phyloP scores from a whole-genome alignment of 2,329 filamentous ascomycete species.

The Colletotrichum euphorbiae region DNA sequence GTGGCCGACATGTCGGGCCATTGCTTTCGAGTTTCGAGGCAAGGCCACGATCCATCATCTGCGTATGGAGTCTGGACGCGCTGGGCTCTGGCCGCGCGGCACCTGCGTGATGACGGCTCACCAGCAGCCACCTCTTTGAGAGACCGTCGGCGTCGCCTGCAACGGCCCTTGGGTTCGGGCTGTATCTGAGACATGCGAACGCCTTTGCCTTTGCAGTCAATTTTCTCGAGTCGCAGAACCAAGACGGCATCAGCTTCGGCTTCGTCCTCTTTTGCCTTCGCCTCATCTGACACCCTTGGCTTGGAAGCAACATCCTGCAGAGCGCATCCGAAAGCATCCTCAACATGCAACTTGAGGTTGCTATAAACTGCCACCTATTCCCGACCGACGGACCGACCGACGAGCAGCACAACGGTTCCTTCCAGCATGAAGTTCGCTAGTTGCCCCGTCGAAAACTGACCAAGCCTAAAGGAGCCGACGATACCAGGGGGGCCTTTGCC shows the following conservation, averaged over 20 bases:
- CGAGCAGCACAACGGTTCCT: neutral
- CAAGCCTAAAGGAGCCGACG: constrained; percentile 27
- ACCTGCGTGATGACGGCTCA: constrained; percentile 18
- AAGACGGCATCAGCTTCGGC: neutral
- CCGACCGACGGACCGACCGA: constrained; percentile 19
- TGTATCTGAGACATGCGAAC: constrained; percentile 18
- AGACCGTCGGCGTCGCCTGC: constrained; percentile 5
- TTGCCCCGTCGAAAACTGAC: constrained; percentile 23
- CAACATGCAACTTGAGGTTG: constrained; percentile 22
- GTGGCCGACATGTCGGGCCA: neutral
- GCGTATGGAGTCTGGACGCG: constrained; percentile 17
- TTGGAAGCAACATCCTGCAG: neutral
- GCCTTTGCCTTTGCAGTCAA: neutral
- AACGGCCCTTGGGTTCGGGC: neutral
- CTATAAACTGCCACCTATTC: constrained; percentile 16
- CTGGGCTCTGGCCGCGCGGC: constrained; percentile 29
- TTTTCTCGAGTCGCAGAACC: neutral
- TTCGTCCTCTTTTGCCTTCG: neutral
- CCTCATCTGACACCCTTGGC: neutral
- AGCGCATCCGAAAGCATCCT: neutral
- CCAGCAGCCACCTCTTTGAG: neutral
- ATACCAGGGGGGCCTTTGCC: constrained; percentile 26
- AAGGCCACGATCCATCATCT: neutral
- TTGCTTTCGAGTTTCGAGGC: neutral
- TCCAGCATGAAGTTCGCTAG: constrained; percentile 15